These are phyloP conservation scores for Neospora caninum DNA, from an alignment of 169 alveolate genomes.

Conservation along the genomic window DNA sequence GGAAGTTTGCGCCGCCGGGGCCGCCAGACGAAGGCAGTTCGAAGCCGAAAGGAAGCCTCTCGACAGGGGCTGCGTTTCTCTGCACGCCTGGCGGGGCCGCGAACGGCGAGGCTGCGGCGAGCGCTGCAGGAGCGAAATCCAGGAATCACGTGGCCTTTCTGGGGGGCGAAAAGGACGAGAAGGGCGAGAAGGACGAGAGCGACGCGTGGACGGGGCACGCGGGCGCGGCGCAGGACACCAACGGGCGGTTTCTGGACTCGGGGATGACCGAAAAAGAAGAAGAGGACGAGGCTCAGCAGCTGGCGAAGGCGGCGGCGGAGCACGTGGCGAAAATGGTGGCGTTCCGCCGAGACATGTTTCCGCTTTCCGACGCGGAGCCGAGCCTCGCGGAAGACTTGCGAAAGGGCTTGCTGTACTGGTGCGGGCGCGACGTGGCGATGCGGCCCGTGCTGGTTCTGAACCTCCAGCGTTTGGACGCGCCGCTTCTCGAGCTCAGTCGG, in stretches of 20 bases:
- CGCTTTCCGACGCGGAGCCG: constrained; percentile 56
- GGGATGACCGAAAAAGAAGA: constrained; percentile 22
- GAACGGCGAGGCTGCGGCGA: too few relatives aligned
- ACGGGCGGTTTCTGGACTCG: not conserved
- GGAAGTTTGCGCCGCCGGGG: constrained; percentile 5
- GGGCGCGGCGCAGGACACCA: not conserved
- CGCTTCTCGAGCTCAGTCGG: constrained; percentile 42
- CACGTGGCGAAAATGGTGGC: constrained; percentile 67
- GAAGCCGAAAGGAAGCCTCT: too few relatives aligned
- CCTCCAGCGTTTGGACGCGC: constrained; percentile 43
- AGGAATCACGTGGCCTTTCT: too few relatives aligned
- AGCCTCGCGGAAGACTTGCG: constrained; percentile 62
- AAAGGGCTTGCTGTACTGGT: constrained; percentile 75
- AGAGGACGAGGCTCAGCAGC: not conserved
- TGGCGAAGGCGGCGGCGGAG: constrained; percentile 48
- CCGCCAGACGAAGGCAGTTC: not conserved
- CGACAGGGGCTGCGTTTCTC: too few relatives aligned
- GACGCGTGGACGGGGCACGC: not conserved
- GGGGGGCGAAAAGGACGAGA: too few relatives aligned
- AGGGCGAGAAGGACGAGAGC: not conserved
- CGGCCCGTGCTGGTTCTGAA: constrained; percentile 68
- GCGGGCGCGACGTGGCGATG: constrained; percentile 71
- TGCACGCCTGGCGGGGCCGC: too few relatives aligned
- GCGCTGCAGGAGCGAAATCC: too few relatives aligned
- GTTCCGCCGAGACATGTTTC: constrained; percentile 71